Evolutionary conservation across 495 filamentous ascomycete species (phyloP).

Genomic region (Xylaria venustula): DNA sequence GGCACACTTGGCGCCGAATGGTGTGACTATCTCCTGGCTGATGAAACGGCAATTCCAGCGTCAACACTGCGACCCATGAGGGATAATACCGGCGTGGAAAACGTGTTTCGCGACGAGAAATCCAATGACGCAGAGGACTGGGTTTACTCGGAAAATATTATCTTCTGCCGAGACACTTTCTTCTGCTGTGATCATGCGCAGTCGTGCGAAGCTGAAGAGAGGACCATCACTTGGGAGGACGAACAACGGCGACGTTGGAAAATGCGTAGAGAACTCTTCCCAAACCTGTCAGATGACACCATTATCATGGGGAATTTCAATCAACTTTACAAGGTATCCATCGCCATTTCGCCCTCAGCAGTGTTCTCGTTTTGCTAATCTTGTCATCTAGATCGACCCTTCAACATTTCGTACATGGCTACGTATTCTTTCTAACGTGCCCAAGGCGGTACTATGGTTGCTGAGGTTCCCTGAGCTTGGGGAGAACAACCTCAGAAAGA

Average conservation of each 20-base stretch:
- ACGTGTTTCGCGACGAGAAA: conserved; percentile 67
- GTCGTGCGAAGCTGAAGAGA: conserved; percentile 72
- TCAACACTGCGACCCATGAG: conserved; percentile 77
- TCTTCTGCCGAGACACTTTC: conserved; percentile 93
- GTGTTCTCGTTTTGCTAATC: conserved; percentile 1
- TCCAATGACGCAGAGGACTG: conserved; percentile 67
- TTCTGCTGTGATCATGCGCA: conserved; percentile 98
- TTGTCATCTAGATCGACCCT: conserved; percentile 76
- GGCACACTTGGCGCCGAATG: conserved; percentile 95
- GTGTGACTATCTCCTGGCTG: conserved; percentile 97
- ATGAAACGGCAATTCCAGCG: conserved; percentile 79
- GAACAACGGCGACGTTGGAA: conserved; percentile 83
- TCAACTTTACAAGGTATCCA: conserved; percentile 90
- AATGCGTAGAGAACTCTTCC: conserved; percentile 96
- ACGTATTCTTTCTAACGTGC: conserved; percentile 81
- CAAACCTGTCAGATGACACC: conserved; percentile 73
- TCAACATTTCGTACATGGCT: conserved; percentile 97
- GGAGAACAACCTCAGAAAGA: conserved; percentile 78
- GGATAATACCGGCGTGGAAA: conserved; percentile 69
- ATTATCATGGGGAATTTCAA: conserved; percentile 99
- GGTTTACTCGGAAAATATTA: conserved; percentile 97
- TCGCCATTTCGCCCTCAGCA: not conserved
- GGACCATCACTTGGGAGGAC: conserved; percentile 72
- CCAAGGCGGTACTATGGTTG: conserved; percentile 92
- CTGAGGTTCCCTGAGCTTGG: conserved; percentile 94